Base-by-base conservation (phyloP, 1,139 yeast species). In the Taphrina populina region DNA sequence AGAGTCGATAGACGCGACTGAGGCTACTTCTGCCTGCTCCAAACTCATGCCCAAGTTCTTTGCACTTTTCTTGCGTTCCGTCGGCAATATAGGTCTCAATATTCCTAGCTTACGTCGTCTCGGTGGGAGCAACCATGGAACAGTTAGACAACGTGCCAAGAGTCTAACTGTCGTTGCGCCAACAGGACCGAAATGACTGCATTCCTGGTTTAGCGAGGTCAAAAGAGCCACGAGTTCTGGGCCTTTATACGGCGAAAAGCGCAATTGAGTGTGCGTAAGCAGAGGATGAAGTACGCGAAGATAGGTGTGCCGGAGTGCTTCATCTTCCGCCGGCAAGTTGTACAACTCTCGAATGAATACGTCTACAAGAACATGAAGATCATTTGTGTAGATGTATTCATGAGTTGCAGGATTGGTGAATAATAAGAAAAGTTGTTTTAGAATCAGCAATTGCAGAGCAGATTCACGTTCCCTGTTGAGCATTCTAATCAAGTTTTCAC, bases 331-430 rank as follows among this genome's bases (percentile, higher is more conserved):
- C 3, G 83, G 72, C 51, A 88, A 70, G 65, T 88, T 81, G 62
- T 79, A 78, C 57, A 90, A 73, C 67, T 90, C 96, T 57, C 97
- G 73, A 3, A 88, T 76, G 55, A 90, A 75, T 6, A 92, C 88
- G 63, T 88, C 96, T n/a, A 85, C 81, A 59, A 92, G 76, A 4
- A 92, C 95, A 64, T 84, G 81, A 59, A 90, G 71, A 67, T 92
- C 98, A 65, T 92, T 92, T 60, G 86, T 73, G 67, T 92, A 92
- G 54, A 85, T 78, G 60, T 83, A 76, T 54, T 84, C 85, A 37
- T 80, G 73, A 0, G 92, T 82, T 51, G 73, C 72, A 0, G 81
- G 75, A 10, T 84, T 79, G 2, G 92, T 82, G 69, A 90, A 81
- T 0, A 88, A 77, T 58, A 86, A 70, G 67, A 86, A 88, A 11